These are phyloP conservation scores for Phytophthora quininea DNA, from an alignment of 352 stramenopile species.

Conservation along the genomic window DNA sequence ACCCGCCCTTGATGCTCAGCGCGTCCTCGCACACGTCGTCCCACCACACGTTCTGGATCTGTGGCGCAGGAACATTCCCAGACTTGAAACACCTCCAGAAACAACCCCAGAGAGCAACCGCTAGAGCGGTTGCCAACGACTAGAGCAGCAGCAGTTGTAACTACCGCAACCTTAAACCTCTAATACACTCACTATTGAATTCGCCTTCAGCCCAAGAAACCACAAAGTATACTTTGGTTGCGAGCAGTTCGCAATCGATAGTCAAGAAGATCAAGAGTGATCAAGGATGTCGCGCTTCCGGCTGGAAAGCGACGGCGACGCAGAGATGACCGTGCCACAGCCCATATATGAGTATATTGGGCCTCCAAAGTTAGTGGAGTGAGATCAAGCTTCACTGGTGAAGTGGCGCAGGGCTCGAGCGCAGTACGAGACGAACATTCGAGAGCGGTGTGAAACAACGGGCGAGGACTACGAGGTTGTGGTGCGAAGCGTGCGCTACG, in stretches of 20 bases:
- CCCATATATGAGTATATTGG: constrained; percentile 24
- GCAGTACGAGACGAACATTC: constrained; percentile 25
- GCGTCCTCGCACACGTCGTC: constrained; percentile 4
- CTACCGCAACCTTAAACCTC: too few relatives aligned
- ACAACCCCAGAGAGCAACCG: too few relatives aligned
- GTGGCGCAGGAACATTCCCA: too few relatives aligned
- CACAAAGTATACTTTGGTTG: too few relatives aligned
- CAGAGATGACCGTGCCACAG: constrained; percentile 24
- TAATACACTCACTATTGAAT: too few relatives aligned
- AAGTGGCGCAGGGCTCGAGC: constrained; percentile 14
- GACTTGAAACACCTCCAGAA: too few relatives aligned
- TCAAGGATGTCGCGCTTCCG: constrained; percentile 16
- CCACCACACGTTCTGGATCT: constrained; percentile 3
- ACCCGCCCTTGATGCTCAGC: constrained; percentile 3
- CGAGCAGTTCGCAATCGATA: too few relatives aligned
- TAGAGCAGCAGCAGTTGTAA: too few relatives aligned
- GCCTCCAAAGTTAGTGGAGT: constrained; percentile 15
- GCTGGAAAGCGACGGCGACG: constrained; percentile 22
- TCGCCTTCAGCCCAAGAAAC: too few relatives aligned
- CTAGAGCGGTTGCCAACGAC: too few relatives aligned
- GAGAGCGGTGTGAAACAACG: constrained; percentile 17
- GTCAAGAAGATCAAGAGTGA: too few relatives aligned
- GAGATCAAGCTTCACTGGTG: constrained; percentile 22
- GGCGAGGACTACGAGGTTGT: constrained; percentile 21
- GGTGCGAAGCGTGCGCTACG: constrained; percentile 20